These are phyloP conservation scores for Rubroshorea leprosula DNA, from an alignment of 345 rosid species.

Conservation along the genomic window DNA sequence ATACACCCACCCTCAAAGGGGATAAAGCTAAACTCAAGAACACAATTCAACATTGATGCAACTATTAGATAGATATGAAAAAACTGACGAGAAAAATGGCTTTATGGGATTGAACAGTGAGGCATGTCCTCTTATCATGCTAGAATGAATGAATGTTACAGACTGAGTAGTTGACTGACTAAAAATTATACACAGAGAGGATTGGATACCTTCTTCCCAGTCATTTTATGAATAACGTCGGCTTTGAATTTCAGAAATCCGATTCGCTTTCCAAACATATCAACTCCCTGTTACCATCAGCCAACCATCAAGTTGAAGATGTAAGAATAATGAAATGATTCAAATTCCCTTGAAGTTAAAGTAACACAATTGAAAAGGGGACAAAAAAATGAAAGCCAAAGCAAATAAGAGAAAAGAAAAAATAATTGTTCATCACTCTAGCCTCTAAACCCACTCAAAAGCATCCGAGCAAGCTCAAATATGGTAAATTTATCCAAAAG, in stretches of 20 bases:
- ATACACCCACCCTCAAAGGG: conserved; percentile 2
- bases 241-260: conserved; percentile 93
- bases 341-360: no score
- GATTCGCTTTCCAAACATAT: conserved; percentile 73
- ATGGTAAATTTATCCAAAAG: no score
- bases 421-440: no score
- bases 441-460: no score
- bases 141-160: no score
- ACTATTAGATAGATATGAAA: neutral
- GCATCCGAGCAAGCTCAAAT: no score
- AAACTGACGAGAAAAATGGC: neutral
- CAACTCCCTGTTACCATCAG: conserved; percentile 60
- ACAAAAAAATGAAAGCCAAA: no score
- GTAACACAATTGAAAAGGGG: no score
- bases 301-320: conserved; percentile 2
- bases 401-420: neutral
- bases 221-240: conserved; percentile 51
- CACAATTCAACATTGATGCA: neutral
- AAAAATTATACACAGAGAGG: no score
- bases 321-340: neutral
- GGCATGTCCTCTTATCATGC: no score
- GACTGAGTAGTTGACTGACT: no score
- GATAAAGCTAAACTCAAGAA: conserved; percentile 2
- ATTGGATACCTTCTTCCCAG: conserved; percentile 59
- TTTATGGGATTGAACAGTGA: no score